These are phyloP conservation scores for Phylloporus sp. DNA, from an alignment of 768 basidiomycete species.

Conservation along the genomic window DNA sequence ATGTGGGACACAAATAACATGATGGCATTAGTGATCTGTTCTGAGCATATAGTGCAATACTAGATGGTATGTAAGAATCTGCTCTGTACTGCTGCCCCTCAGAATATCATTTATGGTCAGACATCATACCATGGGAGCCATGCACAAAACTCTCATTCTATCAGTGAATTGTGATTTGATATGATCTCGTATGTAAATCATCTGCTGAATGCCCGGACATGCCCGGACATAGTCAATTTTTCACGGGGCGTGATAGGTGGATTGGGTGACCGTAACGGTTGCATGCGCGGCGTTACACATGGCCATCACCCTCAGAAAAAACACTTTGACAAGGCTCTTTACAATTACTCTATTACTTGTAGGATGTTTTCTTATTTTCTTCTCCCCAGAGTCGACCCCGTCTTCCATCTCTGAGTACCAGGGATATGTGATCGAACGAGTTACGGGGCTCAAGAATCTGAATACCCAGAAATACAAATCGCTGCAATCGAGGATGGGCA, in stretches of 20 bases:
- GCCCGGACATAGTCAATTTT: neutral
- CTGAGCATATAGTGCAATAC: neutral
- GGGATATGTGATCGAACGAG: conserved; percentile 60
- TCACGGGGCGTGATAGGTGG: neutral
- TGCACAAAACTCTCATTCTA: neutral
- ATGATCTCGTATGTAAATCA: neutral
- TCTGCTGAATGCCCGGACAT: no score
- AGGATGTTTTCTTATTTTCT: conserved; percentile 19
- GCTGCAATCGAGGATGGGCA: conserved; percentile 80
- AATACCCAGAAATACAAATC: conserved; percentile 89
- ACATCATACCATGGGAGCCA: neutral
- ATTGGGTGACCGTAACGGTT: no score
- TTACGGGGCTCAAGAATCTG: conserved; percentile 59
- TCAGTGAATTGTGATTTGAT: neutral
- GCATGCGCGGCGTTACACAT: no score
- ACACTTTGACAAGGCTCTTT: conserved; percentile 21
- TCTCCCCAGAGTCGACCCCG: conserved; percentile 9
- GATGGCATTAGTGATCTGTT: neutral
- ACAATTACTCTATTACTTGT: conserved; percentile 19
- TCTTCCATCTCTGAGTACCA: conserved; percentile 40
- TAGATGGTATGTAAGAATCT: neutral
- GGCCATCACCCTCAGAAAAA: conserved; percentile 29
- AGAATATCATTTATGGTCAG: neutral
- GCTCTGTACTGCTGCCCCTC: neutral
- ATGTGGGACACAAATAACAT: no score